These are phyloP conservation scores for Hebeloma cylindrosporum DNA, from an alignment of 768 basidiomycete genomes.

Conservation along the genomic window DNA sequence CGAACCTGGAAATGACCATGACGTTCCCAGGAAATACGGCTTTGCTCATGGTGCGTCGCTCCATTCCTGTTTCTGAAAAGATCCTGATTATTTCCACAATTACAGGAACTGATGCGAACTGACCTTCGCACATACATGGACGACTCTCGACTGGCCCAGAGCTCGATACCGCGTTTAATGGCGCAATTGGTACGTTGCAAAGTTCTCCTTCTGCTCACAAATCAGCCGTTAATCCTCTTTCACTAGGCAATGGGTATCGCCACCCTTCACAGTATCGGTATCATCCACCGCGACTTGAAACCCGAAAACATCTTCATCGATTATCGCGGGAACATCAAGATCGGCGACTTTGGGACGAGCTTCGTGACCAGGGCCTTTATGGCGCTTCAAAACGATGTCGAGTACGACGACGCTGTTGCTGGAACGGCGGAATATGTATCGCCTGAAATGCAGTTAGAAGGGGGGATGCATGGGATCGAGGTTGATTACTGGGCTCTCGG, in stretches of 20 bases:
- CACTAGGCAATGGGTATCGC: slow-evolving; percentile 16
- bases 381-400: background rate
- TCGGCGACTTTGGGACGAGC: slow-evolving; percentile 18
- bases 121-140: background rate
- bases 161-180: background rate
- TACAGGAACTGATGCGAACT: slow-evolving; percentile 4
- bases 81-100: background rate
- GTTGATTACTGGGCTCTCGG: slow-evolving; percentile 7
- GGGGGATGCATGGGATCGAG: background rate
- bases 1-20: background rate
- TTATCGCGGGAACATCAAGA: slow-evolving; percentile 11
- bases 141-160: background rate
- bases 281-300: slow-evolving; percentile 21
- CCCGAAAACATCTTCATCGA: slow-evolving; percentile 20
- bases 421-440: slow-evolving; percentile 3
- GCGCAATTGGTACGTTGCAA: slow-evolving; percentile 8
- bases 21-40: too few species aligned
- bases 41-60: slow-evolving; percentile 8
- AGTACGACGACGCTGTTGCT: background rate
- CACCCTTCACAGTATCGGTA: slow-evolving; percentile 16
- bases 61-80: too few species aligned
- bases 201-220: background rate
- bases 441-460: background rate
- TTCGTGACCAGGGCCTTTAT: background rate
- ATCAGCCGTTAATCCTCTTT: background rate